A percentile compares a stretch with the other conserved stretches of the same genome.
phyloP scores from a whole-genome alignment of 2,329 filamentous ascomycete genomes.

The Colletotrichum siamense region DNA sequence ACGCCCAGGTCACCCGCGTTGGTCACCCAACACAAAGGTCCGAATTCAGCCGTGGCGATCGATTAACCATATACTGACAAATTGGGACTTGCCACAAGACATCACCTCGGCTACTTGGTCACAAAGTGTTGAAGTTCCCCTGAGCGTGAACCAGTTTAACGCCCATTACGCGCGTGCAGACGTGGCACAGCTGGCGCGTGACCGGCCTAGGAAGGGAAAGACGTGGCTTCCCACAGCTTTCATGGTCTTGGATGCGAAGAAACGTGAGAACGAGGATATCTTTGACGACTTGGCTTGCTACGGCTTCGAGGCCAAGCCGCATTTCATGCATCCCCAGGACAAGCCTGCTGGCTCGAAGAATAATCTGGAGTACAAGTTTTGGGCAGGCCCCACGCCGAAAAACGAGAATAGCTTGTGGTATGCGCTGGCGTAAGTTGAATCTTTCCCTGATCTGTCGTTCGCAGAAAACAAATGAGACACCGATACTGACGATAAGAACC shows the following conservation, averaged over 20 bases:
- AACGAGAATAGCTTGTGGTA: slow-evolving; percentile 9
- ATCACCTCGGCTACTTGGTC: background rate
- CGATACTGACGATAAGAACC: background rate
- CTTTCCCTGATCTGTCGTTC: background rate
- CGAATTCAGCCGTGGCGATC: background rate
- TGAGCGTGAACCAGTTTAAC: background rate
- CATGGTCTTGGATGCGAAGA: background rate
- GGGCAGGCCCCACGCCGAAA: background rate
- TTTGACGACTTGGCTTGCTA: background rate
- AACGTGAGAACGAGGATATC: background rate
- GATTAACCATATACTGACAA: background rate
- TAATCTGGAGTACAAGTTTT: background rate
- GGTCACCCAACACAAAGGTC: background rate
- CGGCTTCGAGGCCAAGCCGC: background rate
- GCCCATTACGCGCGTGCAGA: background rate
- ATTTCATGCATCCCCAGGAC: background rate
- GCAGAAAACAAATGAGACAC: background rate
- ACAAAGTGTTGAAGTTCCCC: background rate
- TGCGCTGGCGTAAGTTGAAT: background rate
- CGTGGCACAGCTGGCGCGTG: background rate
- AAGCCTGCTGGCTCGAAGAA: background rate
- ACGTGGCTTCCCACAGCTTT: background rate
- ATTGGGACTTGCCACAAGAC: background rate
- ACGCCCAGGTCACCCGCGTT: background rate
- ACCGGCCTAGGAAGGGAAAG: background rate